Percentiles rank a stretch among this genome's conserved stretches.
Evolutionary conservation across 2,329 filamentous ascomycete genomes (phyloP).

Genomic region (Pseudogymnoascus sp.): DNA sequence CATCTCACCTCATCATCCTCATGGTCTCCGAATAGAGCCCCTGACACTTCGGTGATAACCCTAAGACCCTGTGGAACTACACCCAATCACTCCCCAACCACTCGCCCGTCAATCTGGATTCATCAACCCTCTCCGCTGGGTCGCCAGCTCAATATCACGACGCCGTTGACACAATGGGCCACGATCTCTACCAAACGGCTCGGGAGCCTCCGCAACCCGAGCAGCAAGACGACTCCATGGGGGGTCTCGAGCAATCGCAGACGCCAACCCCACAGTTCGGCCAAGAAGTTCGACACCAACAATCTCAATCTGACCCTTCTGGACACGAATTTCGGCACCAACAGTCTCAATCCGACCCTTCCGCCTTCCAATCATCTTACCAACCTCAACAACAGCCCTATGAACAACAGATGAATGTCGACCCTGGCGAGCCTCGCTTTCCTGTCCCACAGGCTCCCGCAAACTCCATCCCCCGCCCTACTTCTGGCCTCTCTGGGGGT

Average conservation of each 20-base stretch:
- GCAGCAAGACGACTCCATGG: conserved; percentile 25
- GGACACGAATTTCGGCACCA: not conserved
- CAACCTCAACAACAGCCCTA: conserved; percentile 22
- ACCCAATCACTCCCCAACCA: conserved; percentile 8
- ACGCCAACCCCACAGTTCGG: conserved; percentile 24
- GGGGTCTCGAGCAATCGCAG: conserved; percentile 26
- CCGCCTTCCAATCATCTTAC: conserved; percentile 27
- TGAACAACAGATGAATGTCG: conserved; percentile 14
- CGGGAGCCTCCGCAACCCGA: conserved; percentile 26
- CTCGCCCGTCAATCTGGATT: conserved; percentile 42
- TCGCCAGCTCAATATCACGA: conserved; percentile 47
- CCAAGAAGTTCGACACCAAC: conserved; percentile 22
- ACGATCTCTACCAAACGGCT: conserved; percentile 38
- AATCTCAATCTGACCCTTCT: conserved; percentile 25
- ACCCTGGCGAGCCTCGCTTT: conserved; percentile 25
- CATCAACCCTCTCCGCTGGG: conserved; percentile 41
- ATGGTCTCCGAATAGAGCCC: conserved; percentile 8
- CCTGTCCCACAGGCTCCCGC: conserved; percentile 27
- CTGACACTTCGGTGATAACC: conserved; percentile 5
- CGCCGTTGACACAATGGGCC: conserved; percentile 40
- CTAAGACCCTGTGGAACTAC: conserved; percentile 6
- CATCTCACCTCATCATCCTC: conserved; percentile 1
- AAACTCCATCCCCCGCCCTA: conserved; percentile 27
- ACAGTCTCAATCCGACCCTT: conserved; percentile 10
- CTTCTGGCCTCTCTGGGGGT: conserved; percentile 27